Percentiles rank a stretch among this genome's conserved stretches.
These are phyloP conservation scores for Tricholoma sp. DNA, from an alignment of 768 basidiomycete genomes.

Conservation along the genomic window DNA sequence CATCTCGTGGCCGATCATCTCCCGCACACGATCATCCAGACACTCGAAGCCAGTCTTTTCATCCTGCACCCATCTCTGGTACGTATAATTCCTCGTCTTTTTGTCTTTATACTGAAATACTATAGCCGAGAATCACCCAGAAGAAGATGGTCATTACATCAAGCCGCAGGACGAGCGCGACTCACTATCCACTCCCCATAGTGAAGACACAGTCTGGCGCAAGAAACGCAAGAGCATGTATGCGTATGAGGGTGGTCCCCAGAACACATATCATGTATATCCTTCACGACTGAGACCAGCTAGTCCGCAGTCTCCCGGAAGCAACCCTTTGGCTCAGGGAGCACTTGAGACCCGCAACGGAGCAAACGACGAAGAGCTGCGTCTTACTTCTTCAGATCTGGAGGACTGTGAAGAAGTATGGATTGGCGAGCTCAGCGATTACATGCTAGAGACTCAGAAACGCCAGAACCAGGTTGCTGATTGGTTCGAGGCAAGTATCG, in stretches of 20 bases:
- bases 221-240: not conserved
- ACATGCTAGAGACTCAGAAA: constrained; percentile 66
- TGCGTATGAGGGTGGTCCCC: not conserved
- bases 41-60: constrained; percentile 5
- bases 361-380: constrained; percentile 36
- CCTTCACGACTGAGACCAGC: constrained; percentile 32
- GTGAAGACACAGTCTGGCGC: not conserved
- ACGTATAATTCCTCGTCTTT: not conserved
- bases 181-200: not conserved
- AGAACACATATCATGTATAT: constrained; percentile 40
- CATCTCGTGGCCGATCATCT: constrained; percentile 18
- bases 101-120: not conserved
- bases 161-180: not conserved
- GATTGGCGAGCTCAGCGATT: constrained; percentile 63
- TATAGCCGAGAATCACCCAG: not conserved
- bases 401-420: constrained; percentile 80
- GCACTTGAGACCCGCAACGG: constrained; percentile 22
- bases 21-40: constrained; percentile 12
- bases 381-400: constrained; percentile 66
- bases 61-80: constrained; percentile 7
- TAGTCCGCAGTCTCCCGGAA: constrained; percentile 23
- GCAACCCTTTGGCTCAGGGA: constrained; percentile 21
- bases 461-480: constrained; percentile 69
- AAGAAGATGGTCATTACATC: not conserved
- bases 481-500: constrained; percentile 64